phyloP scores from a whole-genome alignment of 2,329 filamentous ascomycete genomes.

The Leptographium lundbergii region DNA sequence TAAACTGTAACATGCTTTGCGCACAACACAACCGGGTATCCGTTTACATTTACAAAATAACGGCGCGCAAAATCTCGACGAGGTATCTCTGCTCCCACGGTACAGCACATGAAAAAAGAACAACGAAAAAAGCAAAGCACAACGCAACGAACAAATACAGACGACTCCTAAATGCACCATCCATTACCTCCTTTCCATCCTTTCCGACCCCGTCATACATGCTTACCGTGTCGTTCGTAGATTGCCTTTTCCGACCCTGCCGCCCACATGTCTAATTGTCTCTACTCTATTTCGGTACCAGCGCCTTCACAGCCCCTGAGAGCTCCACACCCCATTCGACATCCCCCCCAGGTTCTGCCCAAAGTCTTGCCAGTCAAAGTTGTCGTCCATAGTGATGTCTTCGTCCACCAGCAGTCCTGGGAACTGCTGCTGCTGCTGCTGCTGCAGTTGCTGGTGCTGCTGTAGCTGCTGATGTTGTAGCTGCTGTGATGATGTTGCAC shows the following conservation, averaged over 20 bases:
- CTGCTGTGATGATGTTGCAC: background rate
- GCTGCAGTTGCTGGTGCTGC: background rate
- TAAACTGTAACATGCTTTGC: no score
- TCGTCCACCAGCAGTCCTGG: slow-evolving; percentile 15
- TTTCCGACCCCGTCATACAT: background rate
- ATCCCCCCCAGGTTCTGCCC: slow-evolving; percentile 21
- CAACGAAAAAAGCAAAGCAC: background rate
- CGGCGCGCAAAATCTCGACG: no score
- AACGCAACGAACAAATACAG: background rate
- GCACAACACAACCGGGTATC: background rate
- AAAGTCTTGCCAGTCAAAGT: slow-evolving; percentile 25
- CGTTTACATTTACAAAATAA: background rate
- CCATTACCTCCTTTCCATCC: background rate
- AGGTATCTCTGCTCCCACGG: background rate
- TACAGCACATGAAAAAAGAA: background rate
- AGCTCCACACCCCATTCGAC: slow-evolving; percentile 15
- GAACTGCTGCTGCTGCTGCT: background rate
- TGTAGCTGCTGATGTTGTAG: background rate
- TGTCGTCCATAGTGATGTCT: slow-evolving; percentile 24
- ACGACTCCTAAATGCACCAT: background rate
- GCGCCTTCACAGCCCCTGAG: slow-evolving; percentile 8
- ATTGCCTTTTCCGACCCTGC: background rate
- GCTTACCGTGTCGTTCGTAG: background rate
- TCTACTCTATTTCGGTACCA: background rate
- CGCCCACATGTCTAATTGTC: background rate